Evolutionary conservation across 139 green algal genomes (phyloP).

Genomic region (Coccomyxa sp.): DNA sequence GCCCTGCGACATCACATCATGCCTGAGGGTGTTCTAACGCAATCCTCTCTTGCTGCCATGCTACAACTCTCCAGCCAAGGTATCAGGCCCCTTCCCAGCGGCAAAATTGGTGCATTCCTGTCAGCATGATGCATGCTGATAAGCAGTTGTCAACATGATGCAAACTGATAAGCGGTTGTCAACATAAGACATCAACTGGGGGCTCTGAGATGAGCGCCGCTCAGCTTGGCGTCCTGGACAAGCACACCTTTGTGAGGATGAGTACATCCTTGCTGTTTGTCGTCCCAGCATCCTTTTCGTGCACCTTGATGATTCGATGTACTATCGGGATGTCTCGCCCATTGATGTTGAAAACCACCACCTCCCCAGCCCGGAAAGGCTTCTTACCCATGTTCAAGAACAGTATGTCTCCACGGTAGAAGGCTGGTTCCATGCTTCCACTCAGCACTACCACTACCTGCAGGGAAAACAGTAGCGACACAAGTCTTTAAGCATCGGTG

Average conservation of each 20-base stretch:
- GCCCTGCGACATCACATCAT: constrained; percentile 39
- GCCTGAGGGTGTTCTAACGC: background rate
- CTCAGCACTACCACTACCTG: constrained; percentile 96
- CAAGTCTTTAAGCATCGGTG: background rate
- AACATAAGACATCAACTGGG: no score
- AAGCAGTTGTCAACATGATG: no score
- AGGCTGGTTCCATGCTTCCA: constrained; percentile 97
- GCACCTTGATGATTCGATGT: constrained; percentile 88
- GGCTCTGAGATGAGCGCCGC: no score
- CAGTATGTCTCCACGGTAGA: constrained; percentile 95
- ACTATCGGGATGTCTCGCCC: constrained; percentile 95
- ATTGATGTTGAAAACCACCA: constrained; percentile 96
- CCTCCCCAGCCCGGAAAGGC: constrained; percentile 37
- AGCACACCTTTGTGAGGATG: constrained; percentile 87
- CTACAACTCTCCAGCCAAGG: no score
- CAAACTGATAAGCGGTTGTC: no score
- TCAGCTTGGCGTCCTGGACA: background rate
- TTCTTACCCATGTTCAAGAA: constrained; percentile 84
- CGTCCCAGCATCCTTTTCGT: constrained; percentile 27
- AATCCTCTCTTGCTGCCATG: no score
- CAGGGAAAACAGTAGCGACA: background rate
- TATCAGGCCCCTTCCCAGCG: no score
- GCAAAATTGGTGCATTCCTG: no score
- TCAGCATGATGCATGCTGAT: no score
- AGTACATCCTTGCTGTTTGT: constrained; percentile 36